Evolutionary conservation across 192 early-diverging fungal species (phyloP), one percentile per base, ranked within the genome.

Genomic region (Podila minutissima): DNA sequence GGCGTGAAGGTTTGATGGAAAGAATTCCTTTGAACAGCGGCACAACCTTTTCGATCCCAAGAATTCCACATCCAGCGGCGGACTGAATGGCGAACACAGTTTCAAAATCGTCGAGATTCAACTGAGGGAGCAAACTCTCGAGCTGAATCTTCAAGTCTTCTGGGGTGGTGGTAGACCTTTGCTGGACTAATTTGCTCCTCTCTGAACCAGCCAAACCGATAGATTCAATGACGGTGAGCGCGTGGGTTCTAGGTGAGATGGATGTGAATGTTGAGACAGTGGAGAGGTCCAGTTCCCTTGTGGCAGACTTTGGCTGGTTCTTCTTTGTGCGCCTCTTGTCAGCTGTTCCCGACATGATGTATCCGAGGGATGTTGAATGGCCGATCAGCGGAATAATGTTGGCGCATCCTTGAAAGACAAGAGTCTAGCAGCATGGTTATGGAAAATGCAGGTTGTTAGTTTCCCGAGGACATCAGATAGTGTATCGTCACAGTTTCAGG

Each of bases 11-110:
- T 20, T 87, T 82, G 19, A 60, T n/a, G 3, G 73, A 63, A 48
- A 93, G 86, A 3, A 92, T 68, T 32, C 83, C 74, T 68, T 84
- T 90, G 63, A 83, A 89, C 0, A 76, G 31, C 13, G 88, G 82
- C 8, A 87, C 51, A 20, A 79, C 59, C 7, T 83, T 79, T 57
- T 88, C 85, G 37, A 93, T 69, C 0, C 77, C 83, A 4, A 71
- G 26, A 60, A 90, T 82, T 22, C 88, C 89, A 59, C 75, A 86
- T 50, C 65, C 78, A 19, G 66, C 11, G 22, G 90, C 67, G 3
- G 69, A 68, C 33, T 73, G 66, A 6, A 90, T 75, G n/a, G 77
- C 71, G 1, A 90, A 5, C 5, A 88, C 75, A 0, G 78, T 73
- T 55, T 83, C 76, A 75, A 83, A 69, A 20, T 65, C 59, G 28